Evolutionary conservation across 192 early-diverging fungal species (phyloP), one percentile per base, ranked within the genome.

Genomic region (Linnemannia zychae): DNA sequence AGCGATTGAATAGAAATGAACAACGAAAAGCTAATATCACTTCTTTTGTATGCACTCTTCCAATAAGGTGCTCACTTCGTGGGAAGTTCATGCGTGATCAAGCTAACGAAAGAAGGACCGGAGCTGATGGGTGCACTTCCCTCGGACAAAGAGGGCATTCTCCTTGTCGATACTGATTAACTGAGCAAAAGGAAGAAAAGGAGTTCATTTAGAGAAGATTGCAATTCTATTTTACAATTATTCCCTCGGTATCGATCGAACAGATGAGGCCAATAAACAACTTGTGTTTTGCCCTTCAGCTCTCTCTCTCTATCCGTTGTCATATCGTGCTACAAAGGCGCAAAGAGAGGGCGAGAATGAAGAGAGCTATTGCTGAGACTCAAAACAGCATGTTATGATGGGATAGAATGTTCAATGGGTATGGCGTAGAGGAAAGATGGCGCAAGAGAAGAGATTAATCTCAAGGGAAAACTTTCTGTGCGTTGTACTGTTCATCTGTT

Each of bases 31-130:
- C 48, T 77, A 15, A 50, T 17, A 24, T 9, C 24, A n/a, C 24
- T 78, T 52, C 53, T 15, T 67, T 67, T 31, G n/a, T 49, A 66
- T 48, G 16, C 16, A 5, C 1, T 46, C 63, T 31, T 16, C 34
- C 11, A 28, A 52, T 57, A 72, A 84, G 81, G 76, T 38, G 60
- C 13, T n/a, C 50, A 73, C 22, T 84, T 84, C 63, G 81, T 84
- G 33, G 81, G 81, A 46, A 84, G 81, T 34, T 78, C 81, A 3
- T 84, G 81, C 52, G 81, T 84, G 11, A 49, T 84, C 22, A 77
- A 63, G 22, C 24, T 84, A 5, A 31, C 31, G 15, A 65, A 77
- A 13, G 28, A 63, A 22, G 81, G 81, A 4, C 81, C 81, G 0
- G 72, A 69, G 44, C 40, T 84, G 6, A 18, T 84, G 22, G 81